Evolutionary conservation across 148 eudicot species (phyloP).

Genomic region (Rhododendron vialii): DNA sequence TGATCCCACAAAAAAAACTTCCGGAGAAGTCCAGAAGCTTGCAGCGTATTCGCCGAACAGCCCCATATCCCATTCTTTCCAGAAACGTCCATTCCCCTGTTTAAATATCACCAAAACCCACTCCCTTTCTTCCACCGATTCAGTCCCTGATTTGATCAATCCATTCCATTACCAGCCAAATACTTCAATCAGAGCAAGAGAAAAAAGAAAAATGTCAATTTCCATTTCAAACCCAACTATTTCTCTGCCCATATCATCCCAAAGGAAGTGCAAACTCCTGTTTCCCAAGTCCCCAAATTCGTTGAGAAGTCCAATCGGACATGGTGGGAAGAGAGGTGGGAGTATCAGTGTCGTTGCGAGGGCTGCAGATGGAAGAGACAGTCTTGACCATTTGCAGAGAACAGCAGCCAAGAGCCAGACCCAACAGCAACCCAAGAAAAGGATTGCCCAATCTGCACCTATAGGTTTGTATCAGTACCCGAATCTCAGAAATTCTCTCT

Average conservation of each 20-base stretch:
- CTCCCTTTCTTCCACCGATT: too few relatives aligned
- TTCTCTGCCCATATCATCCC: constrained; percentile 23
- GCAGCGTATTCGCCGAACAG: not conserved
- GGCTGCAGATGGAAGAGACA: constrained; percentile 34
- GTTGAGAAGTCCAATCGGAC: not conserved
- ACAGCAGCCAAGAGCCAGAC: constrained; percentile 12
- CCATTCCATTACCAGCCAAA: not conserved
- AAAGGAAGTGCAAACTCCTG: constrained; percentile 6
- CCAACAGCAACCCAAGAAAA: constrained; percentile 23
- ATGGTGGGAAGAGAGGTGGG: not conserved
- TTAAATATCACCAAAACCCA: not conserved
- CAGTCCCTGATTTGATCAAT: not conserved
- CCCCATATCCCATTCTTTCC: not conserved
- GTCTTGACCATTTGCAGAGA: constrained; percentile 47
- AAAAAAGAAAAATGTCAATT: constrained; percentile 22
- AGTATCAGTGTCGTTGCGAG: constrained; percentile 20
- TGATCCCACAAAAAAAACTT: not conserved
- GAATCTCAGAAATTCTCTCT: too few relatives aligned
- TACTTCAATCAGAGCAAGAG: too few relatives aligned
- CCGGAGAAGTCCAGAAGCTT: constrained; percentile 20
- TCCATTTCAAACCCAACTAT: constrained; percentile 24
- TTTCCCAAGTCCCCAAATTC: constrained; percentile 9
- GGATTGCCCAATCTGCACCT: constrained; percentile 31
- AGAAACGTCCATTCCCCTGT: constrained; percentile 14
- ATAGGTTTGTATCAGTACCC: constrained; percentile 29